These are phyloP conservation scores for Aotearoamyces nothofagi DNA, from an alignment of 2,329 filamentous ascomycete genomes.

Conservation along the genomic window DNA sequence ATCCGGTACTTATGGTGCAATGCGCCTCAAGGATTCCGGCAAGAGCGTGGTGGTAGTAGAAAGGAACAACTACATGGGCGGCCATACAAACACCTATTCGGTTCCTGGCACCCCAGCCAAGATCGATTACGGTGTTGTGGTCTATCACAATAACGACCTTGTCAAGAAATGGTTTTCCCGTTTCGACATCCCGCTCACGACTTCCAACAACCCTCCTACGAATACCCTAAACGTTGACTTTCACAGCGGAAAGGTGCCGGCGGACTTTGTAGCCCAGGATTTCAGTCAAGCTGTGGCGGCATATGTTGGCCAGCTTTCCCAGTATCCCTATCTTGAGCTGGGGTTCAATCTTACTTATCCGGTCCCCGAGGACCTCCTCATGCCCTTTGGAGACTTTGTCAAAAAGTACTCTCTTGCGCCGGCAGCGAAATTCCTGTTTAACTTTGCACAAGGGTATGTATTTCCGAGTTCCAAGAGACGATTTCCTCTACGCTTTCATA, in stretches of 20 bases:
- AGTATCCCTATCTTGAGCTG: background rate
- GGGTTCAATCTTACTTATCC: slow-evolving; percentile 5
- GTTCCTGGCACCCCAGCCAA: slow-evolving; percentile 20
- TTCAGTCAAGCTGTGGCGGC: background rate
- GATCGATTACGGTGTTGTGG: slow-evolving; percentile 23
- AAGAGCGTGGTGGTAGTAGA: slow-evolving; percentile 25
- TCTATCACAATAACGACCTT: slow-evolving; percentile 25
- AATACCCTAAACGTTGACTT: slow-evolving; percentile 1
- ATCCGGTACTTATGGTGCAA: slow-evolving; percentile 24
- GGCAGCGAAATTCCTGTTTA: too few relatives aligned
- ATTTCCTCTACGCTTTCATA: too few relatives aligned
- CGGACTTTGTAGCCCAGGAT: background rate
- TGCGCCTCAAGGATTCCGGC: slow-evolving; percentile 22
- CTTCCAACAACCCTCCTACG: slow-evolving; percentile 2
- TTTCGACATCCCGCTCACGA: slow-evolving; percentile 24
- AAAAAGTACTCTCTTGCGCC: slow-evolving; percentile 1
- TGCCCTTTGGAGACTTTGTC: slow-evolving; percentile 5
- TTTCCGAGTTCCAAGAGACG: too few relatives aligned
- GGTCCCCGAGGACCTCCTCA: slow-evolving; percentile 5
- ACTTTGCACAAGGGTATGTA: too few relatives aligned
- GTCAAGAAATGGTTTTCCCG: slow-evolving; percentile 28
- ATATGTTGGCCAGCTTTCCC: background rate
- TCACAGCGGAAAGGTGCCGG: background rate
- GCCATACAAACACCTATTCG: slow-evolving; percentile 31
- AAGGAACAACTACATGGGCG: slow-evolving; percentile 24